Percentiles rank a stretch among this genome's conserved stretches.
Conservation (phyloP, 352 stramenopile species). For the Globisporangium heterothallicum region DNA sequence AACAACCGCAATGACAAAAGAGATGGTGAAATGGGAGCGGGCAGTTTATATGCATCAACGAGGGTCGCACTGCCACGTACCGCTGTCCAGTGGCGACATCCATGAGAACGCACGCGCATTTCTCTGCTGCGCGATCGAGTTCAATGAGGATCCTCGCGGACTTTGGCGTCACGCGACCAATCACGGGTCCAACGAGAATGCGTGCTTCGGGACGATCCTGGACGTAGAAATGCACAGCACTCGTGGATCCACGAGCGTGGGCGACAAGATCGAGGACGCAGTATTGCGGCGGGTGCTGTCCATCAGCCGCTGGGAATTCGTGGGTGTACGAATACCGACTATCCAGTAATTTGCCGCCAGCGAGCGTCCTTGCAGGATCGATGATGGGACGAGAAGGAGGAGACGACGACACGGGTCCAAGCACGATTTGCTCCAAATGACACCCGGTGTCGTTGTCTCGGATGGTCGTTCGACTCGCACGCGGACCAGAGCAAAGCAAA, state of each 20-base stretch:
- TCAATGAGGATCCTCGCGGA: constrained; percentile 59
- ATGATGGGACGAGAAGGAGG: not conserved
- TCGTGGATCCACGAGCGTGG: constrained; percentile 30
- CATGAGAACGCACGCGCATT: constrained; percentile 32
- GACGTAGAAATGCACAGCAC: constrained; percentile 29
- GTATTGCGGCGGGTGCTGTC: constrained; percentile 27
- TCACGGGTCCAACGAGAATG: constrained; percentile 52
- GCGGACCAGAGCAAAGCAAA: constrained; percentile 33
- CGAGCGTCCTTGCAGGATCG: constrained; percentile 7
- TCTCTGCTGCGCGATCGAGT: constrained; percentile 35
- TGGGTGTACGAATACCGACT: constrained; percentile 18
- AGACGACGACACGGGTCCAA: constrained; percentile 34
- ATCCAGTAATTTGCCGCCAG: constrained; percentile 4
- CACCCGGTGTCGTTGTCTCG: constrained; percentile 16
- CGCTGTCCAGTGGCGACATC: constrained; percentile 26
- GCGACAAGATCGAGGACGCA: constrained; percentile 41
- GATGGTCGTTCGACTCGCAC: constrained; percentile 30
- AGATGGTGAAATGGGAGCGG: not conserved
- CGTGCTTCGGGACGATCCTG: constrained; percentile 28
- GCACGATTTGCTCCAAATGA: constrained; percentile 41
- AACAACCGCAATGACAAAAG: not conserved
- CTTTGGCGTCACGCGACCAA: constrained; percentile 49
- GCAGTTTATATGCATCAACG: not conserved
- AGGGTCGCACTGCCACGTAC: constrained; percentile 9
- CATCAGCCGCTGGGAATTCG: constrained; percentile 15